Percentiles rank a stretch among this genome's conserved stretches.
These are phyloP conservation scores for Xylaria sp. DNA, from an alignment of 2,329 filamentous ascomycete species.

Conservation along the genomic window DNA sequence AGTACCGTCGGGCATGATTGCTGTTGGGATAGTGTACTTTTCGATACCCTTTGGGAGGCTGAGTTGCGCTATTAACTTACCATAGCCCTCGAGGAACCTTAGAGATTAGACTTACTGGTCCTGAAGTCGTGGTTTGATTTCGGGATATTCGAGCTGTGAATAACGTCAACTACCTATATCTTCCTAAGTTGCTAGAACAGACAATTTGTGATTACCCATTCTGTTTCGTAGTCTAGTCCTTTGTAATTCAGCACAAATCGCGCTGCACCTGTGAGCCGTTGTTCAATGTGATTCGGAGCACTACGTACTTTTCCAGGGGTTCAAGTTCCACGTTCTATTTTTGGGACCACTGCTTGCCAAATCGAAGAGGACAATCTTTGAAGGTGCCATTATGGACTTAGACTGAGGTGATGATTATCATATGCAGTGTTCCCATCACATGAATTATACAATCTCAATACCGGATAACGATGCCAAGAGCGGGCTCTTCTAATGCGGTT, in stretches of 20 bases:
- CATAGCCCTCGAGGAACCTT: neutral
- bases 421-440: neutral
- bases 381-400: constrained; percentile 33
- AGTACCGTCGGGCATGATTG: constrained; percentile 59
- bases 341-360: constrained; percentile 63
- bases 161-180: neutral
- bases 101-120: neutral
- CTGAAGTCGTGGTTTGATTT: neutral
- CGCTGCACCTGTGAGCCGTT: constrained; percentile 55
- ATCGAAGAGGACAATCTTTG: constrained; percentile 68
- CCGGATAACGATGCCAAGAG: too few species aligned
- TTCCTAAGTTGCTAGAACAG: neutral
- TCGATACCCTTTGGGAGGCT: constrained; percentile 56
- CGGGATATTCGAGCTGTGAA: constrained; percentile 1
- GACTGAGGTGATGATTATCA: neutral
- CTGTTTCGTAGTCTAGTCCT: constrained; percentile 71
- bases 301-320: constrained; percentile 74
- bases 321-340: constrained; percentile 68
- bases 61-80: neutral
- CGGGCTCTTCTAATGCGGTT: neutral
- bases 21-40: constrained; percentile 48
- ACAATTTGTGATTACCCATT: constrained; percentile 60
- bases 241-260: constrained; percentile 76
- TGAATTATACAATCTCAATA: neutral
- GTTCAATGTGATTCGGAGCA: neutral